Base-by-base conservation (phyloP, 1,139 yeast genomes). In the Debaryomyces subglobosus region DNA sequence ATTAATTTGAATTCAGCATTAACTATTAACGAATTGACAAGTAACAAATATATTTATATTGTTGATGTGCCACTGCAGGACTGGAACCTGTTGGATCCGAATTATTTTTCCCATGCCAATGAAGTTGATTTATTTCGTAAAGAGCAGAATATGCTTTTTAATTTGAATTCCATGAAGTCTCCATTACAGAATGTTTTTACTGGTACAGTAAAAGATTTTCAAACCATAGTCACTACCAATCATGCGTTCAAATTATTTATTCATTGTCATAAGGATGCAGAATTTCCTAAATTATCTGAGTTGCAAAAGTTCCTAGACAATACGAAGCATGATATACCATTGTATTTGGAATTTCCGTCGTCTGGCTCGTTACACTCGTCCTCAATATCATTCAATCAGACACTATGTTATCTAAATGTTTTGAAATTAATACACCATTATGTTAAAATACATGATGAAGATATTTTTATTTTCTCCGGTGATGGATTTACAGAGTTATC, bases 401-500 rank as follows among this genome's bases (percentile, higher is more conserved):
- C 67, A 15, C 56, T 72, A 16, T 60, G 67, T 23, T 63, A 59
- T 40, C 60, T 73, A 53, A 72, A 73, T 50, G 55, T 69, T 10
- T 58, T 73, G 42, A 70, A 68, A 49, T 55, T 69, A 36, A 58
- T 72, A 32, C 60, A 69, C 39, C 46, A 57, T n/a, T 55, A 65
- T 30, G 54, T 61, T 16, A 54, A 51, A 10, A 49, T 56, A 43
- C 44, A 47, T 42, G 59, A 63, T 40, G 49, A 60, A 44, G 61
- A 67, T 30, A 62, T 70, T 2, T 71, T 72, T 47, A 56, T 72
- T 4, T 72, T 69, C 49, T 69, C 69, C 2, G 68, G 65, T 51
- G 79, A 74, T 53, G 78, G 79, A 0, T 74, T 71, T 51, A 72
- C 79, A 12, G 77, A 77, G 1, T 60, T 69, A 34, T 65, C 75